Evolutionary conservation across 2,329 filamentous ascomycete genomes (phyloP), one percentile per base, ranked within the genome.

Genomic region (Davidsoniella virescens): DNA sequence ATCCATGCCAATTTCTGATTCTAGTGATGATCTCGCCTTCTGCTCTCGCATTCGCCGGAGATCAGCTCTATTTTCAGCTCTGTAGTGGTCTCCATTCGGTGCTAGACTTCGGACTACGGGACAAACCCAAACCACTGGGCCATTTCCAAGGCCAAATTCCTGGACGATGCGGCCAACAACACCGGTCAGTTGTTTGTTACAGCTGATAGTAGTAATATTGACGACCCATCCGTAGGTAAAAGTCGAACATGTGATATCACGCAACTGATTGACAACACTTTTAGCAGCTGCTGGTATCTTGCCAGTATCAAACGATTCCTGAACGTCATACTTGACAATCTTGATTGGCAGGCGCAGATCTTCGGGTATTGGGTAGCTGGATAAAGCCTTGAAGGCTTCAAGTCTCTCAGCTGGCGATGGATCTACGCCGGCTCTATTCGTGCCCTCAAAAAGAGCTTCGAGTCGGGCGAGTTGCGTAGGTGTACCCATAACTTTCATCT

Each of bases 401-500:
- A 47, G 33, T 36, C 44, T 20, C 36, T 47, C 44, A 12, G 33
- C 12, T n/a, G 44, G 44, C 8, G 8, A 25, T 9, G 18, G 17
- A 36, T 39, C 44, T 38, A 47, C 10, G n/a, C 33, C 44, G 7
- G 18, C 20, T 26, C 44, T 47, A 18, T 38, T 16, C 29, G 6
- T 12, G 18, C 44, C 44, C 12, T 18, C 18, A 39, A 47, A 39
- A 18, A 47, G 25, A 2, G 16, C 36, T 25, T 47, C 44, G 5
- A 47, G 44, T 14, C 44, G 36, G 23, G 44, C 44, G 17, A 38
- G 36, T 14, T 47, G 44, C 10, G 44, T 39, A 5, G 44, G 36
- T 10, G 44, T 47, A 18, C 44, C 44, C 36, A 47, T 47, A 12
- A 47, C n/a, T 39, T 47, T 47, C 44, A 47, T 47, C 29, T 47